Percentiles rank a stretch among this genome's conserved stretches.
Conservation (phyloP, 352 stramenopile species). For the Pelagophyceae sp. region DNA sequence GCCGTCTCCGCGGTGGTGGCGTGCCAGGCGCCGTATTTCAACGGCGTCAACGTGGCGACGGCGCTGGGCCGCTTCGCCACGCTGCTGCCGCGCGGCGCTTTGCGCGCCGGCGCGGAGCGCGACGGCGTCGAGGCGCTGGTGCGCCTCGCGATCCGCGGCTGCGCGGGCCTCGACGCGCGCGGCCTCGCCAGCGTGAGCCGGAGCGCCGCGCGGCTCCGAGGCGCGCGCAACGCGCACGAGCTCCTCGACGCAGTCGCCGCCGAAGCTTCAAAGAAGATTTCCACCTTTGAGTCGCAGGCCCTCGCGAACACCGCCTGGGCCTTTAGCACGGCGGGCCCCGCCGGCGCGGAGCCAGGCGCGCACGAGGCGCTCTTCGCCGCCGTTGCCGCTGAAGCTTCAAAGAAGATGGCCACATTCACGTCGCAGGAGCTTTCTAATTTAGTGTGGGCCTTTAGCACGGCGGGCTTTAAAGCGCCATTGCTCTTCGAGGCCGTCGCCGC, state of each 20-base stretch:
- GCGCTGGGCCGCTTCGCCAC: neutral
- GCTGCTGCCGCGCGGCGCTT: neutral
- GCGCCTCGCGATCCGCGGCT: neutral
- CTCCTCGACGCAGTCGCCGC: conserved; percentile 1
- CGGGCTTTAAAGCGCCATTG: neutral
- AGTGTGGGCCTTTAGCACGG: neutral
- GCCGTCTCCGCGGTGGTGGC: too few species aligned
- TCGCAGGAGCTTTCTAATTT: neutral
- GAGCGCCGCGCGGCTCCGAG: neutral
- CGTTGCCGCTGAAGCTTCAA: neutral
- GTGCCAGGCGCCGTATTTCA: too few species aligned
- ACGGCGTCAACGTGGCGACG: neutral
- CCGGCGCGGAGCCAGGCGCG: too few species aligned
- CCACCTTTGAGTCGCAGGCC: neutral
- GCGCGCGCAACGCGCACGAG: neutral
- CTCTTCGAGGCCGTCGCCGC: neutral
- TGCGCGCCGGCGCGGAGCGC: neutral
- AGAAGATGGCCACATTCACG: neutral
- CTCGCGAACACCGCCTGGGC: conserved; percentile 2
- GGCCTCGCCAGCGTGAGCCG: neutral
- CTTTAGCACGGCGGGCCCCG: neutral
- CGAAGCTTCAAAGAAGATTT: neutral
- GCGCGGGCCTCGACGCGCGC: neutral
- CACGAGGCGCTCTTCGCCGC: neutral
- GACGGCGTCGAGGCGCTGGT: neutral